Base-by-base conservation (phyloP, 2,329 filamentous ascomycete genomes). In the Cytospora leucostoma region DNA sequence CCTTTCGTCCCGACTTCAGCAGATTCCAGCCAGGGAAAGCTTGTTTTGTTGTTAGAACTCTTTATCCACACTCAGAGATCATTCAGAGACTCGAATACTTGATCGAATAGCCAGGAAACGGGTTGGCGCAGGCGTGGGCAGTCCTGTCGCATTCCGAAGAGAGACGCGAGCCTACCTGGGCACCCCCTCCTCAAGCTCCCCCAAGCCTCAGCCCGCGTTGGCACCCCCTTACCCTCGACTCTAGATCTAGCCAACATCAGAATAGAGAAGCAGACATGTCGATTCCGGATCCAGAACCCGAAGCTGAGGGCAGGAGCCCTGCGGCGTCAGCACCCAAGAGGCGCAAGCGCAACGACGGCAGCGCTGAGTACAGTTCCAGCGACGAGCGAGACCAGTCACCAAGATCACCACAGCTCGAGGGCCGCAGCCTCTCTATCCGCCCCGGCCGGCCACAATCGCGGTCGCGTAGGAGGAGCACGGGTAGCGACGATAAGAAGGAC, bases 331-430 rank as follows among this genome's bases (percentile, higher is more conserved):
- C 76, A 13, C 72, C 76, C 10, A 80, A 80, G 67, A 74, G 78
- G 37, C 76, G 78, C 64, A 76, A 74, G 69, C 72, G 79, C 40
- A 68, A 73, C 65, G 75, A 78, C 56, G 79, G 78, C 61, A 78
- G 75, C 67, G 70, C 72, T 57, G 73, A 73, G 40, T 79, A 80
- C 69, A 77, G 75, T 64, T 80, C 78, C 38, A 44, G 10, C 35
- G 21, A 58, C 52, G 21, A n/a, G 10, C 44, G 57, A 49, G 80
- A 82, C 33, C 35, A 37, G 56, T 54, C 56, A 17, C 58, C 60
- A 34, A 17, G 56, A 12, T 53, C 21, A 55, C 58, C 54, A 40
- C 63, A 44, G 44, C 52, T 61, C 27, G 32, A 34, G 13, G 53
- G 34, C 11, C 69, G 69, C 49, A 66, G 65, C 49, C 68, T 72